These are phyloP conservation scores for Phaeolepiota aurea DNA, from an alignment of 768 basidiomycete species.

Conservation along the genomic window DNA sequence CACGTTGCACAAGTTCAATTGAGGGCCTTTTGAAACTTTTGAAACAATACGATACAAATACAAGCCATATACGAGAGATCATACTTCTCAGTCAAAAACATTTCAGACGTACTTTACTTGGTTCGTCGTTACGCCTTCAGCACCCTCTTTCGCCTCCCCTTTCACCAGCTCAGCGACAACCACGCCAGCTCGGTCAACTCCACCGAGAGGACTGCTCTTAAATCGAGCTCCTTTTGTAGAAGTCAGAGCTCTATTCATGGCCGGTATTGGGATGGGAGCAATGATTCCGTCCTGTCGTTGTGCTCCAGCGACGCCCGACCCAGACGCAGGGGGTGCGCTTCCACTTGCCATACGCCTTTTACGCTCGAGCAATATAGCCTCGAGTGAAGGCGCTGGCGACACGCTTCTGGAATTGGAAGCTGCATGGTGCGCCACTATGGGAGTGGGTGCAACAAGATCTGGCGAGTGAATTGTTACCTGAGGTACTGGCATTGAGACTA, in stretches of 20 bases:
- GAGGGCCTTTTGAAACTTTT: no score
- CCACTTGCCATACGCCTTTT: constrained; percentile 35
- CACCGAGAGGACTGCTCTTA: constrained; percentile 65
- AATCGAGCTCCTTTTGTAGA: constrained; percentile 47
- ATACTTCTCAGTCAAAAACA: no score
- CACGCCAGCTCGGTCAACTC: constrained; percentile 28
- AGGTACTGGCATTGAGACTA: background rate
- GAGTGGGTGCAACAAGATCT: background rate
- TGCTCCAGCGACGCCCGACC: background rate
- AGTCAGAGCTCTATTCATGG: background rate
- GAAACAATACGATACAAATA: no score
- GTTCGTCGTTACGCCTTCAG: no score
- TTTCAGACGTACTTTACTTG: no score
- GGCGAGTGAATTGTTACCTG: background rate
- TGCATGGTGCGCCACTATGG: background rate
- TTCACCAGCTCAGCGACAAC: constrained; percentile 45
- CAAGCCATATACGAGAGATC: no score
- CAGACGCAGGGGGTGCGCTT: background rate
- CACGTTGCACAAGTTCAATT: no score
- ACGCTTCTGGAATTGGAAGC: constrained; percentile 10
- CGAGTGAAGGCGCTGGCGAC: constrained; percentile 51
- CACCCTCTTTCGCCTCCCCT: no score
- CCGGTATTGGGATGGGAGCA: background rate
- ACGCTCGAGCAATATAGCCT: constrained; percentile 60
- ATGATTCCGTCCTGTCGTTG: background rate